Evolutionary conservation across 495 filamentous ascomycete genomes (phyloP).

Genomic region (Aspergillus coremiiformis): DNA sequence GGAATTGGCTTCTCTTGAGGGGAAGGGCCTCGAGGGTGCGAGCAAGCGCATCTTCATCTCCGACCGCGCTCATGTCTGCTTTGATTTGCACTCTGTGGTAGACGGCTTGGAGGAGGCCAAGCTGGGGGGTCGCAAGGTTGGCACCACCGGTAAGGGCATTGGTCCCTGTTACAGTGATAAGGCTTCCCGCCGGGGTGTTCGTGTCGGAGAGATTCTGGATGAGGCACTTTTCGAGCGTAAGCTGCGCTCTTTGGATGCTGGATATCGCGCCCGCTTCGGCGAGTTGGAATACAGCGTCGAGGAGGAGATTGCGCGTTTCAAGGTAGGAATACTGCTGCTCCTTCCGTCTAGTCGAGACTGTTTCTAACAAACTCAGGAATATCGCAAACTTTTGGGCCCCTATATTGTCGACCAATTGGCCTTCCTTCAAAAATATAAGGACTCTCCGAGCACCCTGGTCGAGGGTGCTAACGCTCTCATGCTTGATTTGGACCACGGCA

Average conservation of each 20-base stretch:
- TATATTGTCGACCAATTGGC: slow-evolving; percentile 60
- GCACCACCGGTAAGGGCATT: slow-evolving; percentile 58
- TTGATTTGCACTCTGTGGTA: slow-evolving; percentile 74
- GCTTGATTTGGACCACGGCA: slow-evolving; percentile 70
- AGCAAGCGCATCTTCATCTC: slow-evolving; percentile 67
- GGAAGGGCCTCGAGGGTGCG: slow-evolving; percentile 61
- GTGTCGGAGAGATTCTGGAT: slow-evolving; percentile 70
- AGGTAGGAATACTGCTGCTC: slow-evolving; percentile 24
- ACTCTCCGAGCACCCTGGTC: slow-evolving; percentile 61
- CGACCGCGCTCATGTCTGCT: slow-evolving; percentile 74
- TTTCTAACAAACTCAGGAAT: slow-evolving; percentile 33
- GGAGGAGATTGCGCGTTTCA: slow-evolving; percentile 65
- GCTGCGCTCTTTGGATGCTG: slow-evolving; percentile 55
- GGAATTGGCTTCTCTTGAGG: slow-evolving; percentile 64
- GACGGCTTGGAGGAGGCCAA: slow-evolving; percentile 77
- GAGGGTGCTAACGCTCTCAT: slow-evolving; percentile 89
- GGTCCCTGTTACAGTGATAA: slow-evolving; percentile 81
- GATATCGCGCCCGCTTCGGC: slow-evolving; percentile 69
- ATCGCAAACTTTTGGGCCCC: slow-evolving; percentile 57
- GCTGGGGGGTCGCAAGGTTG: slow-evolving; percentile 57
- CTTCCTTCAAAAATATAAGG: slow-evolving; percentile 42
- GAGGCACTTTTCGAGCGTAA: slow-evolving; percentile 66
- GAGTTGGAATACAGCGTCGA: slow-evolving; percentile 72
- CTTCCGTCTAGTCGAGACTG: not conserved
- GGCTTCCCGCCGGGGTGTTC: slow-evolving; percentile 65